Percentiles rank a stretch among this genome's conserved stretches.
phyloP scores from a whole-genome alignment of 2,329 filamentous ascomycete genomes.

The Tolypocladium ovalisporum region DNA sequence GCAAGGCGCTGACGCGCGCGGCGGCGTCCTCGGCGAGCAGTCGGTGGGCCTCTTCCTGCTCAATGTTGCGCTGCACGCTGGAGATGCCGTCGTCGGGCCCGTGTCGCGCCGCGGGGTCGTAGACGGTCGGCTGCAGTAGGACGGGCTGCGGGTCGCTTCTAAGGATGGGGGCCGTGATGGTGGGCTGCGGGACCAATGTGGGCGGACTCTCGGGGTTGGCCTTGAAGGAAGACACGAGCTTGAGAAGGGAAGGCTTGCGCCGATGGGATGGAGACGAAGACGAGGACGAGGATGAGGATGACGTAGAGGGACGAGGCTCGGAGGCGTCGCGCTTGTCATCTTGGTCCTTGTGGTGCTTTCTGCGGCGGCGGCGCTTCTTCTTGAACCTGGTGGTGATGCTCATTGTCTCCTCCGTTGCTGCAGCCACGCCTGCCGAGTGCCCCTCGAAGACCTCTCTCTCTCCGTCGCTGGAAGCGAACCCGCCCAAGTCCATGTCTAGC shows the following conservation, averaged over 20 bases:
- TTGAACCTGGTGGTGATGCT: conserved; percentile 38
- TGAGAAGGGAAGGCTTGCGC: conserved; percentile 13
- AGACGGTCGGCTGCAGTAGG: conserved; percentile 46
- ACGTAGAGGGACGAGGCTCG: conserved; percentile 7
- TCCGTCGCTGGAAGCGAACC: conserved; percentile 23
- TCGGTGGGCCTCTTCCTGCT: conserved; percentile 44
- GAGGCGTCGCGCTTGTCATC: conserved; percentile 10
- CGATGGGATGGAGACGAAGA: conserved; percentile 10
- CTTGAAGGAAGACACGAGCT: conserved; percentile 12
- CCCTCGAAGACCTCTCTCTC: conserved; percentile 19
- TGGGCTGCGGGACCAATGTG: conserved; percentile 18
- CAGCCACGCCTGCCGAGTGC: conserved; percentile 21
- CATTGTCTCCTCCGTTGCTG: conserved; percentile 17
- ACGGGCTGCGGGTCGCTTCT: conserved; percentile 36
- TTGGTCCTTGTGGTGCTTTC: conserved; percentile 21
- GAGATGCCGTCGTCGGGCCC: conserved; percentile 35
- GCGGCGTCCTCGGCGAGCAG: conserved; percentile 46
- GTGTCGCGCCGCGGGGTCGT: conserved; percentile 29
- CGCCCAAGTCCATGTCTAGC: conserved; percentile 25
- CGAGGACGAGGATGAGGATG: conserved; percentile 12
- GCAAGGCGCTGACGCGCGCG: conserved; percentile 41
- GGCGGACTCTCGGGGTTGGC: neutral
- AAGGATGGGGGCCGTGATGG: conserved; percentile 41
- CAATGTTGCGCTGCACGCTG: conserved; percentile 46
- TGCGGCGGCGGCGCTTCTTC: conserved; percentile 29